Conservation (phyloP, 352 stramenopile genomes). For the Achlya hypogyna region DNA sequence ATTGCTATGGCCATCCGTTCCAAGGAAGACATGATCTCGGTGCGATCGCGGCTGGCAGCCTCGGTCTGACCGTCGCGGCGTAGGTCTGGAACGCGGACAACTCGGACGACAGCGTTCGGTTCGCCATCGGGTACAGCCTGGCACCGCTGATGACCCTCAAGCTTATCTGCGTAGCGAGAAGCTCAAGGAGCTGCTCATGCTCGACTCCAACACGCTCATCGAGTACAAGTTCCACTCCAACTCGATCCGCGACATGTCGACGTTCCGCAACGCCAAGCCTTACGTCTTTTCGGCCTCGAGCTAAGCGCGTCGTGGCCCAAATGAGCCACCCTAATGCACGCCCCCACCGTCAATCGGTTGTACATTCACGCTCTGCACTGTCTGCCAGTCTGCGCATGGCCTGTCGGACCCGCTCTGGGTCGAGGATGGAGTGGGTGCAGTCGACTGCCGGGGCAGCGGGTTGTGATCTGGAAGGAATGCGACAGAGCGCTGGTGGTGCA, state of each 20-base stretch:
- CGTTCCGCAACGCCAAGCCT: slow-evolving; percentile 88
- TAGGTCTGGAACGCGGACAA: slow-evolving; percentile 90
- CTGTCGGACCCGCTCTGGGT: no score
- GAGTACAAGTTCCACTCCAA: slow-evolving; percentile 93
- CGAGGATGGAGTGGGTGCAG: no score
- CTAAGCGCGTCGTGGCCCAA: neutral
- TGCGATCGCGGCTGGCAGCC: neutral
- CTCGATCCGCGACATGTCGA: slow-evolving; percentile 89
- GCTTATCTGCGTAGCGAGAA: slow-evolving; percentile 64
- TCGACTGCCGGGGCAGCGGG: no score
- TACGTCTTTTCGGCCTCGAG: slow-evolving; percentile 79
- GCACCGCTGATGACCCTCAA: slow-evolving; percentile 1
- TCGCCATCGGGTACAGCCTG: slow-evolving; percentile 54
- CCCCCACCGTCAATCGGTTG: neutral
- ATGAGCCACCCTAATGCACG: neutral
- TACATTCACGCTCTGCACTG: no score
- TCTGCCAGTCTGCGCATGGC: no score
- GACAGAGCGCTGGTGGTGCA: no score
- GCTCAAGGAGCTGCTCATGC: slow-evolving; percentile 90
- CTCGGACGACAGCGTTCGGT: slow-evolving; percentile 75
- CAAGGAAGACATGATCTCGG: slow-evolving; percentile 91
- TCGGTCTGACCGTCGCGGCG: neutral
- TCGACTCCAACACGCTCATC: slow-evolving; percentile 90
- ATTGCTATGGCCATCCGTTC: slow-evolving; percentile 89
- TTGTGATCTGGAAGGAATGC: no score